phyloP scores from a whole-genome alignment of 352 stramenopile genomes.

The Pythium volutum region DNA sequence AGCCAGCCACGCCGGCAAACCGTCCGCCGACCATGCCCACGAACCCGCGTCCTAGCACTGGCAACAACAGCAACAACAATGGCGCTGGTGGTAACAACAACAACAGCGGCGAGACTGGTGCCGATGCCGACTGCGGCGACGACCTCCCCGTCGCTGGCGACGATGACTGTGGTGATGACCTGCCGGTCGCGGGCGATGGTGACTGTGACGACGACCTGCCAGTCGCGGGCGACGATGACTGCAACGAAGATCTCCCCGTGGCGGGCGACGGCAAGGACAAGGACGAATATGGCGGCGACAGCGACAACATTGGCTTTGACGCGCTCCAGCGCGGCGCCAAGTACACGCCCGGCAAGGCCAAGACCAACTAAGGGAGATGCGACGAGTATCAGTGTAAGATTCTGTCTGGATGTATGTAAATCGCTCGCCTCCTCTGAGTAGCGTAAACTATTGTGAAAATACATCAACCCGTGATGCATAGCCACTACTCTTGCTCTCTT shows the following conservation, averaged over 20 bases:
- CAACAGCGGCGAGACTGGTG: neutral
- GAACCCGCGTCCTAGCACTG: neutral
- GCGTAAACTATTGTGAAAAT: too few relatives aligned
- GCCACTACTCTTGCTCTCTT: too few relatives aligned
- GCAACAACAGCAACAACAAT: slow-evolving; percentile 1
- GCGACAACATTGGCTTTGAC: slow-evolving; percentile 14
- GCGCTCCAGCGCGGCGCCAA: slow-evolving; percentile 16
- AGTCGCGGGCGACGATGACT: slow-evolving; percentile 8
- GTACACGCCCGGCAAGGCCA: slow-evolving; percentile 17
- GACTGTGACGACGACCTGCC: slow-evolving; percentile 5
- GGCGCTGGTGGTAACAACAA: neutral
- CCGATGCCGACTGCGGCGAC: slow-evolving; percentile 11
- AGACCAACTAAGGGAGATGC: slow-evolving; percentile 9
- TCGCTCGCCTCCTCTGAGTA: too few relatives aligned
- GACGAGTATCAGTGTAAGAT: too few relatives aligned
- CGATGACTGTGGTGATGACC: slow-evolving; percentile 10
- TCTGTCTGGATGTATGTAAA: too few relatives aligned
- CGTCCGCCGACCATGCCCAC: neutral
- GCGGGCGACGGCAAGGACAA: slow-evolving; percentile 5
- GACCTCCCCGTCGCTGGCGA: slow-evolving; percentile 4
- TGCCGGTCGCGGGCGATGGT: neutral
- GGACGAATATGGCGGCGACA: slow-evolving; percentile 14
- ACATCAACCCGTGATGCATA: too few relatives aligned
- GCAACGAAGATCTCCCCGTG: slow-evolving; percentile 8
- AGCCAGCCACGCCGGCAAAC: neutral